These are phyloP conservation scores for Pharnaceum exiguum DNA, from an alignment of 148 eudicot species.

Conservation along the genomic window DNA sequence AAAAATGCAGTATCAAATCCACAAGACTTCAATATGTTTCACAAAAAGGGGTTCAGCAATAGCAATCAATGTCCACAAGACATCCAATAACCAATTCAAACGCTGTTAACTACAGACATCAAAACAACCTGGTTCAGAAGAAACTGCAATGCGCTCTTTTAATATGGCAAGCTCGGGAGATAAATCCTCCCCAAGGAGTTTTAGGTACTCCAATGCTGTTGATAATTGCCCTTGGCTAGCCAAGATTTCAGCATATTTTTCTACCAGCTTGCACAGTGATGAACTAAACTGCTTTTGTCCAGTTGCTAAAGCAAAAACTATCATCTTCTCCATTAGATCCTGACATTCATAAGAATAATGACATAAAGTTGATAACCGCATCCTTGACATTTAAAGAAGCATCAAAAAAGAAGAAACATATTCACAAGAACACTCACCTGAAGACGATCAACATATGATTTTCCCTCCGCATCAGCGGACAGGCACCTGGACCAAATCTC, in stretches of 20 bases:
- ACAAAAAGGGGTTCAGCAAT: too few species aligned
- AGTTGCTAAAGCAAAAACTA: constrained; percentile 84
- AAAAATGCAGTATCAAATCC: too few species aligned
- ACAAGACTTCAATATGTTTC: too few species aligned
- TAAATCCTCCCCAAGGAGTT: constrained; percentile 81
- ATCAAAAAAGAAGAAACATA: neutral
- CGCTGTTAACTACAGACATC: neutral
- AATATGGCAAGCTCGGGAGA: constrained; percentile 82
- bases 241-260: constrained; percentile 91
- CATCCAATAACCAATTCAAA: neutral
- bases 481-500: constrained; percentile 83
- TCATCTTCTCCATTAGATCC: constrained; percentile 99
- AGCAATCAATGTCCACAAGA: too few species aligned
- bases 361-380: neutral
- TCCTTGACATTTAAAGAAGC: neutral
- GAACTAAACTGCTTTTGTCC: constrained; percentile 92
- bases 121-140: constrained; percentile 62
- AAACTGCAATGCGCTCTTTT: constrained; percentile 73
- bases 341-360: constrained; percentile 3
- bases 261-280: constrained; percentile 83
- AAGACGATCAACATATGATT: constrained; percentile 80
- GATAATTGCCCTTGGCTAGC: constrained; percentile 97
- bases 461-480: constrained; percentile 56
- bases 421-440: too few species aligned
- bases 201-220: constrained; percentile 86